Percentiles rank a stretch among this genome's conserved stretches.
Conservation (phyloP, 2,329 filamentous ascomycete species). For the Ramularia endophylla region DNA sequence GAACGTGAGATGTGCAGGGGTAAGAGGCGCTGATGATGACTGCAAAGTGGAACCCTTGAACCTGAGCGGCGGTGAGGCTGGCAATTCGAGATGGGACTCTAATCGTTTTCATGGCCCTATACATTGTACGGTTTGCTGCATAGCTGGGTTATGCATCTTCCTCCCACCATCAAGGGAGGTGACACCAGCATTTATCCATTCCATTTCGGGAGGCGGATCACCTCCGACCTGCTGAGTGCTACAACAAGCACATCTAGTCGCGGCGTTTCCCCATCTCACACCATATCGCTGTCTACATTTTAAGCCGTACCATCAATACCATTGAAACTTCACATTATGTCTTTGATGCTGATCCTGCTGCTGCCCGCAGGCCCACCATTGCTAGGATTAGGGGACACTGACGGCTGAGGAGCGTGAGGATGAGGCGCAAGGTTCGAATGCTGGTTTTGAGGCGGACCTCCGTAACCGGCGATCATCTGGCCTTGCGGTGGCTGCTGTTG, state of each 20-base stretch:
- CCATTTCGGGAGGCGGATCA: too few relatives aligned
- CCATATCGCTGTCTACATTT: too few relatives aligned
- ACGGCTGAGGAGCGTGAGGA: slow-evolving; percentile 8
- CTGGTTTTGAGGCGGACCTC: neutral
- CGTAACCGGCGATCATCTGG: slow-evolving; percentile 6
- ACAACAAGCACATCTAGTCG: too few relatives aligned
- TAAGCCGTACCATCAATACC: too few relatives aligned
- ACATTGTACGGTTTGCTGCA: slow-evolving; percentile 2
- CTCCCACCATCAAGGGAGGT: too few relatives aligned
- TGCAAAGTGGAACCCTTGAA: too few relatives aligned
- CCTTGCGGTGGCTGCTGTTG: slow-evolving; percentile 22
- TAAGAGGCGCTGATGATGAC: too few relatives aligned
- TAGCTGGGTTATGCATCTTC: neutral
- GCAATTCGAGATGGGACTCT: slow-evolving; percentile 1
- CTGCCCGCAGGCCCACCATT: slow-evolving; percentile 15
- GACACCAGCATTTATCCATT: too few relatives aligned
- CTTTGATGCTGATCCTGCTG: slow-evolving; percentile 33
- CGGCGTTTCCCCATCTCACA: too few relatives aligned
- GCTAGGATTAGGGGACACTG: slow-evolving; percentile 12
- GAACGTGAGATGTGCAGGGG: too few relatives aligned
- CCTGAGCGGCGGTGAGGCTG: too few relatives aligned
- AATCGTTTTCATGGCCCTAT: neutral
- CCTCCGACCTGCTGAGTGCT: too few relatives aligned
- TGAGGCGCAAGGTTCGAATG: slow-evolving; percentile 13
- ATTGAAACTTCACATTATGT: slow-evolving; percentile 31